Evolutionary conservation across 495 filamentous ascomycete species (phyloP), one percentile per base, ranked within the genome.

Genomic region (Cairneyella variabilis): DNA sequence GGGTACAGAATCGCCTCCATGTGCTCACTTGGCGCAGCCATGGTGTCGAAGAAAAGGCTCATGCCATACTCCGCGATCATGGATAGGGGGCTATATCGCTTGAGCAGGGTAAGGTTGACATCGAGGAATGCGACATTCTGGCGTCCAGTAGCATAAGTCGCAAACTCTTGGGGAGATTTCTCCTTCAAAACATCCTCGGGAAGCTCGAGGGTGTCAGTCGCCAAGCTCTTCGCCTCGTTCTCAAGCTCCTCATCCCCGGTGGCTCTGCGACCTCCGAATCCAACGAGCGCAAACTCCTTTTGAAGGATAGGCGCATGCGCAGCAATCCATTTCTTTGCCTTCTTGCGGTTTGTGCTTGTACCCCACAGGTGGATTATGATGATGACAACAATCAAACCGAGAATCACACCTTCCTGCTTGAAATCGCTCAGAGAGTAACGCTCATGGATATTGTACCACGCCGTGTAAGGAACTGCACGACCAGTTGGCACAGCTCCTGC

Each of bases 371-470:
- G 91, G 47, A 95, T 75, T 23, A 83, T 67, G 41, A 96, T 73
- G 47, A 97, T 76, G 28, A 93, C 50, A 21, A 84, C 59, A 56
- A 97, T 79, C 58, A 89, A 76, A 11, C 80, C 77, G 44, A 93
- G 72, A 61, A 97, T 86, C 68, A 92, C 71, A 39, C 88, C 84
- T 73, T 98, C 93, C 64, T 84, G 77, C 69, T 84, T 79, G 77
- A 98, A 98, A 63, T 98, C 93, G 57, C 70, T 71, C 43, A 84
- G 73, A 10, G 78, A 80, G 58, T 88, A 78, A 58, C 93, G 89
- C 79, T 98, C 91, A 80, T 92, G 93, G 25, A 98, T 75, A 30
- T 90, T 88, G 72, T 97, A 98, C 93, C 93, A 97, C 74, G 89
- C 89, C 38, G 93, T 96, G 68, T 87, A 95, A 11, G 88, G 82